Evolutionary conservation across 2,329 filamentous ascomycete species (phyloP), one percentile per base, ranked within the genome.

Genomic region (Scytalidium lignicola): DNA sequence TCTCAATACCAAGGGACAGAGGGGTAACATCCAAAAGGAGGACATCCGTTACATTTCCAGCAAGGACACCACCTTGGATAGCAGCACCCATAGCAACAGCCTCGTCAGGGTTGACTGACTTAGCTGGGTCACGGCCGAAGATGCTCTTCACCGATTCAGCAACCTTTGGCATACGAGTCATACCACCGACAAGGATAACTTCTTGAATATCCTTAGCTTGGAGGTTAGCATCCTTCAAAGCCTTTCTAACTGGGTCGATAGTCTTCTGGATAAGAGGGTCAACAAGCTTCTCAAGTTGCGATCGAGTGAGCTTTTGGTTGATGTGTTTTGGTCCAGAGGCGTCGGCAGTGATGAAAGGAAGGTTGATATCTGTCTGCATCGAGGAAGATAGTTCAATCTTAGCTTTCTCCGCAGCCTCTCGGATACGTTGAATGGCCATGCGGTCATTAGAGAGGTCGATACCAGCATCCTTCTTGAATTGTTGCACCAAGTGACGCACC

Each of bases 101-200:
- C 82, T 97, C 92, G 62, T 97, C 92, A 52, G 92, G 92, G 82
- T 97, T 97, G 70, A 97, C 91, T 45, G 92, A 95, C 83, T 96
- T 97, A 73, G 91, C 89, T 57, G 92, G 90, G 50, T 96, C 92
- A 68, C 91, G 91, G 59, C 91, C 91, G 72, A 97, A 97, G 70
- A 96, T 91, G 77, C 77, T 83, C 86, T 96, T 96, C 71, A 96
- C 91, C 41, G 90, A 93, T 77, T 96, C 90, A 56, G 83, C 80
- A 60, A 97, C 92, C 86, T 96, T 96, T 70, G 92, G 92, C 91
- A 97, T 97, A 78, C 92, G 92, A 63, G 92, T 96, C 91, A 96
- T 96, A 75, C 92, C 92, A 84, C 92, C 92, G 49, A 97, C 92
- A 41, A 97, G 86, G 70, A 97, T 96, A 62, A 97, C 89, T 69